Conservation (phyloP, 345 rosid genomes). For the Adansonia digitata region DNA sequence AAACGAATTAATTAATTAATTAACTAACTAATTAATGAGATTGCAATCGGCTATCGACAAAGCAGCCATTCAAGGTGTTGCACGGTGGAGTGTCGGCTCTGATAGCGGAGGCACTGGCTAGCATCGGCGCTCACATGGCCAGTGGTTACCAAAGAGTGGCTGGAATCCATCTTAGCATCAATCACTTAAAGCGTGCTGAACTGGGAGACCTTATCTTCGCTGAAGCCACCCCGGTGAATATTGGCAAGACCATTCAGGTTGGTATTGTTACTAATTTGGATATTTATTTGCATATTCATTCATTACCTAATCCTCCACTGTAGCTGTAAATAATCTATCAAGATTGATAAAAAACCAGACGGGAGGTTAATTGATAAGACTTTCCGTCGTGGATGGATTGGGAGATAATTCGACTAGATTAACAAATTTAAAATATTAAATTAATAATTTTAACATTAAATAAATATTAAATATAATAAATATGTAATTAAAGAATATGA, state of each 20-base stretch:
- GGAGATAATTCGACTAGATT: too few species aligned
- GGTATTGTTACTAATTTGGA: not conserved
- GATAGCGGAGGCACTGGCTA: conserved; percentile 78
- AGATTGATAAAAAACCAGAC: too few species aligned
- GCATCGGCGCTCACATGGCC: conserved; percentile 90
- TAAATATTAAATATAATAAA: too few species aligned
- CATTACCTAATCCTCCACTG: not conserved
- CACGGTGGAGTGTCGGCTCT: conserved; percentile 96
- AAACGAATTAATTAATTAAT: too few species aligned
- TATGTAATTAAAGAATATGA: too few species aligned
- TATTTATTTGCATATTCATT: not conserved
- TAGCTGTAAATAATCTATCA: not conserved
- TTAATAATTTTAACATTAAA: too few species aligned
- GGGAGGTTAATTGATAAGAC: too few species aligned
- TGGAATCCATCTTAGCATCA: conserved; percentile 81
- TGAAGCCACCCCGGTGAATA: conserved; percentile 61
- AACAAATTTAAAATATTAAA: too few species aligned
- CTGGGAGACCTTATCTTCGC: conserved; percentile 67
- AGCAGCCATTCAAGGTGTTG: conserved; percentile 89
- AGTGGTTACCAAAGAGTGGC: conserved; percentile 71
- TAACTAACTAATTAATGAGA: not conserved
- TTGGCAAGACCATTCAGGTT: conserved; percentile 80
- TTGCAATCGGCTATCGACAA: not conserved
- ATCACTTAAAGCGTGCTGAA: conserved; percentile 68
- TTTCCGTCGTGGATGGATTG: too few species aligned